A percentile compares a stretch with the other conserved stretches of the same genome.
These are phyloP conservation scores for Hygrocybe punicea DNA, from an alignment of 768 basidiomycete species.

Conservation along the genomic window DNA sequence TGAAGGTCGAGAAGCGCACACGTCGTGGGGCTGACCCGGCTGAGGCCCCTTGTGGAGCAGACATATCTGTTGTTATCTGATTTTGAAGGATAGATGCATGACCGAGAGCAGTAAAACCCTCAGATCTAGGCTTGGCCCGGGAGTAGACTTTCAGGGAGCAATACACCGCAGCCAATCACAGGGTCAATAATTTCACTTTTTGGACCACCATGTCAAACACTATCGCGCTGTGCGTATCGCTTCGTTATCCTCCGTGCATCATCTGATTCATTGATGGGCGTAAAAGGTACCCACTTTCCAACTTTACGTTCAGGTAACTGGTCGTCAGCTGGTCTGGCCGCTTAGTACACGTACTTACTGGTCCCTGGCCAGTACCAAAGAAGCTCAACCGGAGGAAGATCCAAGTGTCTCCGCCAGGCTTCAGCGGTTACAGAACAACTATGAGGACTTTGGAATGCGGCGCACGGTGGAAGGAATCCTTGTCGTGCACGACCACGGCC, in stretches of 20 bases:
- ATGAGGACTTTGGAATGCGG: conserved; percentile 96
- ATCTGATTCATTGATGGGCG: neutral
- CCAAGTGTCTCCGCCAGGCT: conserved; percentile 92
- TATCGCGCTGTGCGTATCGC: conserved; percentile 45
- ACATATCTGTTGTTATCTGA: neutral
- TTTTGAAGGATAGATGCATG: neutral
- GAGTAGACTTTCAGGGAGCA: neutral
- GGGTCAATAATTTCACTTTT: neutral
- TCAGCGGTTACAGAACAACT: conserved; percentile 92
- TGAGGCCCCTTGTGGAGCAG: neutral
- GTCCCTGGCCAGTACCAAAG: conserved; percentile 62
- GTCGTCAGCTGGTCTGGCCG: no score
- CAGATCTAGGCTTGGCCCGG: neutral
- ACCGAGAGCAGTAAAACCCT: neutral
- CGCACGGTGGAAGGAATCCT: conserved; percentile 88
- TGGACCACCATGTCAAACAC: conserved; percentile 50
- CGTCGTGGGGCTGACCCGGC: neutral
- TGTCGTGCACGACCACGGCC: conserved; percentile 93
- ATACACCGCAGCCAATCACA: neutral
- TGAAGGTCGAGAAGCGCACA: neutral
- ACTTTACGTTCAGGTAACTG: conserved; percentile 96
- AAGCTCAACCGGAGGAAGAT: conserved; percentile 96
- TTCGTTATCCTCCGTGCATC: conserved; percentile 6
- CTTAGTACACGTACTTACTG: neutral
- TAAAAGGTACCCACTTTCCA: conserved; percentile 77